These are phyloP conservation scores for Fusarium keratoplasticum DNA, from an alignment of 2,329 filamentous ascomycete species.

Conservation along the genomic window DNA sequence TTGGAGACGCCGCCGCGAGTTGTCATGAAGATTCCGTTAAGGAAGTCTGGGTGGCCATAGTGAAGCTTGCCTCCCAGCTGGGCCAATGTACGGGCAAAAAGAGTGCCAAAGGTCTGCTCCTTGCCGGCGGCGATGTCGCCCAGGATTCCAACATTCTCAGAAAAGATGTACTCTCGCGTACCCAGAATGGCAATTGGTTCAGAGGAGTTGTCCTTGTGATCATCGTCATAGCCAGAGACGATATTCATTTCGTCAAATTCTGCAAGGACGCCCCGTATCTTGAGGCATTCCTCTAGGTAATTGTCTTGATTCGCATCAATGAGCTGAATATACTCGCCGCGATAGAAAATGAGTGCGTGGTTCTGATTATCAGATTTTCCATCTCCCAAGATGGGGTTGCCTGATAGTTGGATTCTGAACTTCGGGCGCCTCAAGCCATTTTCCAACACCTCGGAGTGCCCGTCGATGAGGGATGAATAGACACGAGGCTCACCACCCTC, in stretches of 20 bases:
- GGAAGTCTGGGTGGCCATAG: neutral
- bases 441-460: neutral
- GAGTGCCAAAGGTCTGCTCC: conserved; percentile 1
- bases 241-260: neutral
- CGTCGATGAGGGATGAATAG: neutral
- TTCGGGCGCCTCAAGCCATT: neutral
- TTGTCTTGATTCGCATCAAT: conserved; percentile 1
- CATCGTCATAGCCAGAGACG: neutral
- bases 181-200: neutral
- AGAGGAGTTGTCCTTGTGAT: neutral
- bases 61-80: neutral
- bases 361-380: neutral
- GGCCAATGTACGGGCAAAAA: neutral
- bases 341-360: neutral
- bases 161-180: neutral
- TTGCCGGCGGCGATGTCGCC: neutral
- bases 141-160: neutral
- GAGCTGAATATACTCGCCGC: neutral
- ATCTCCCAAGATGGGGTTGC: neutral
- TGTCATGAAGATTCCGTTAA: neutral
- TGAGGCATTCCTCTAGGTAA: neutral
- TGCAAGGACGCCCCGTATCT: neutral
- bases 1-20: conserved; percentile 1
- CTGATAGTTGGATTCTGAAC: neutral
- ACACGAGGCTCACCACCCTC: neutral